Evolutionary conservation across 192 early-diverging fungal genomes (phyloP).

Genomic region (Coemansia biformis): DNA sequence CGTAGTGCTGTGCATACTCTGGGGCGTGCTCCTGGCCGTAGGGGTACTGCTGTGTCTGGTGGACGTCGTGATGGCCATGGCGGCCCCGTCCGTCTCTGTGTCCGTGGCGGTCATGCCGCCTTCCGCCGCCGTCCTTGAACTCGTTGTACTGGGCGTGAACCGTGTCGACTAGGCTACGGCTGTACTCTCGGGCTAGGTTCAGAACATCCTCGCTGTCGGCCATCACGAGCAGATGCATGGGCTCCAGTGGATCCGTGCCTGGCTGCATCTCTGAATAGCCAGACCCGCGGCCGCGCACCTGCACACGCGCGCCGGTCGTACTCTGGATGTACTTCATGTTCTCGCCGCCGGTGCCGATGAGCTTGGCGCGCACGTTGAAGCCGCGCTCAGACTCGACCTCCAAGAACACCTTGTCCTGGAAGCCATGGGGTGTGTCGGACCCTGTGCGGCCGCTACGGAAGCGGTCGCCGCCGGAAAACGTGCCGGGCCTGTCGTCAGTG

Average conservation of each 20-base stretch:
- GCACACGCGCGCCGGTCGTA: slow-evolving; percentile 69
- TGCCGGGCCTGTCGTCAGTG: not conserved
- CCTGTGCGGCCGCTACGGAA: slow-evolving; percentile 27
- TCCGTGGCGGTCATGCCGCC: slow-evolving; percentile 13
- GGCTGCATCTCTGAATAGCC: slow-evolving; percentile 65
- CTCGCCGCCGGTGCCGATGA: slow-evolving; percentile 70
- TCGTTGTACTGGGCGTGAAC: slow-evolving; percentile 67
- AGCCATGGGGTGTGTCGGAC: slow-evolving; percentile 3
- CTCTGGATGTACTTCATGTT: slow-evolving; percentile 87
- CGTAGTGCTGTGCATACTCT: not conserved
- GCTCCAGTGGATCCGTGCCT: slow-evolving; percentile 64
- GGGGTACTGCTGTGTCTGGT: slow-evolving; percentile 13
- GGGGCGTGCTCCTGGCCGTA: slow-evolving; percentile 1
- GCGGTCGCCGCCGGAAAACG: slow-evolving; percentile 17
- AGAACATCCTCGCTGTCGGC: slow-evolving; percentile 61
- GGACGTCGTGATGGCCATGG: slow-evolving; percentile 3
- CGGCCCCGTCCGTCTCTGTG: slow-evolving; percentile 13
- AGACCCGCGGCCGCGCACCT: slow-evolving; percentile 79
- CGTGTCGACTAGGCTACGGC: slow-evolving; percentile 73
- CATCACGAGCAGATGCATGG: slow-evolving; percentile 76
- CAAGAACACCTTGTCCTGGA: slow-evolving; percentile 66
- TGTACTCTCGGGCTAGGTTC: slow-evolving; percentile 61
- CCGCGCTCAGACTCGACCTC: slow-evolving; percentile 68
- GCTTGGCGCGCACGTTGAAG: slow-evolving; percentile 80
- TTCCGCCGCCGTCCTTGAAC: slow-evolving; percentile 35